Evolutionary conservation across 805 yeast species (phyloP).

Genomic region (Kazachstania martiniae): DNA sequence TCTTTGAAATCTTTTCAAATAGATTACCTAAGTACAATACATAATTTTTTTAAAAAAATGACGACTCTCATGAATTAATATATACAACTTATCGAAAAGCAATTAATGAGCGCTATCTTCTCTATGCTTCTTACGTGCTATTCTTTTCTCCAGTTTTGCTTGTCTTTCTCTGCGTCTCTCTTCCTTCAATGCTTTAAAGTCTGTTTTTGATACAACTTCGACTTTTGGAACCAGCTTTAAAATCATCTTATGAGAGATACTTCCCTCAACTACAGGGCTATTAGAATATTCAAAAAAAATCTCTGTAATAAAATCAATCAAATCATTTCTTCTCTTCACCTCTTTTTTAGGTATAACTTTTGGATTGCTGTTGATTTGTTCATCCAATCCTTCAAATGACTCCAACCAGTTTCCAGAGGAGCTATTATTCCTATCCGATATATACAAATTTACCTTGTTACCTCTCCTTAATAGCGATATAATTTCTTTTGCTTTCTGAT

Average conservation of each 20-base stretch:
- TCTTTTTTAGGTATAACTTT: constrained; percentile 27
- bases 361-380: constrained; percentile 1
- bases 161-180: constrained; percentile 28
- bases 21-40: too few relatives aligned
- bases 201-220: constrained; percentile 12
- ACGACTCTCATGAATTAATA: too few relatives aligned
- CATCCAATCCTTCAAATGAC: constrained; percentile 11
- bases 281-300: constrained; percentile 20
- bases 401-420: constrained; percentile 19
- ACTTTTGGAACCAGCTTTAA: constrained; percentile 21
- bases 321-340: constrained; percentile 24
- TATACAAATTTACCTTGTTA: constrained; percentile 29
- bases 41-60: too few relatives aligned
- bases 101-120: neutral
- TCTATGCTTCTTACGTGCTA: constrained; percentile 12
- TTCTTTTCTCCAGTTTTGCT: constrained; percentile 22
- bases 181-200: constrained; percentile 25
- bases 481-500: constrained; percentile 45
- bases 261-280: constrained; percentile 23
- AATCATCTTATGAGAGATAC: constrained; percentile 18
- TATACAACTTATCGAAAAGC: neutral
- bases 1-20: too few relatives aligned
- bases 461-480: constrained; percentile 35
- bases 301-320: constrained; percentile 22
- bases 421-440: constrained; percentile 30